Evolutionary conservation across 2,329 filamentous ascomycete genomes (phyloP).

Genomic region (Hypoxylon sp.): DNA sequence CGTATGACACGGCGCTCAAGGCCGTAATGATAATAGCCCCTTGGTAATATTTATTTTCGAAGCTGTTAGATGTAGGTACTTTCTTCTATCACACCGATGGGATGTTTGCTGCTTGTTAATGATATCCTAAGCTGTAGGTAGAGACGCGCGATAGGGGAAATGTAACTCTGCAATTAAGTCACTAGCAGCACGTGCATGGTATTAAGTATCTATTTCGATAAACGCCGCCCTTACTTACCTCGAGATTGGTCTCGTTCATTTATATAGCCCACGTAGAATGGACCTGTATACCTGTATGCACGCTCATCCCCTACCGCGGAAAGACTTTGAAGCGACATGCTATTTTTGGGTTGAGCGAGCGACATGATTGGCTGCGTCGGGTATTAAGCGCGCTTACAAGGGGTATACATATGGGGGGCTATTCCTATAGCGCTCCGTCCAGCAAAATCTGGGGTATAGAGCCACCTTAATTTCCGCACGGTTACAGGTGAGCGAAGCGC

Average conservation of each 20-base stretch:
- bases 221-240: neutral
- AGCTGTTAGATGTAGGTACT: neutral
- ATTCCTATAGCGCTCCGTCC: neutral
- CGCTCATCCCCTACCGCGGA: neutral
- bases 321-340: neutral
- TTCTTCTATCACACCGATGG: neutral
- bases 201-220: neutral
- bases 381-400: constrained; percentile 31
- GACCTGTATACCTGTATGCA: constrained; percentile 6
- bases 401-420: neutral
- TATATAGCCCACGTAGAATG: constrained; percentile 8
- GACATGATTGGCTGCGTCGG: constrained; percentile 20
- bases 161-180: neutral
- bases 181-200: neutral
- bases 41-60: neutral
- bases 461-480: constrained; percentile 7
- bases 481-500: constrained; percentile 14
- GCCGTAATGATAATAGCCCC: neutral
- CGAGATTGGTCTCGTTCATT: constrained; percentile 12
- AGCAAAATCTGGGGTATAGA: constrained; percentile 24
- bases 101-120: constrained; percentile 1
- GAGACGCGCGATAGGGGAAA: neutral
- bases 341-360: neutral
- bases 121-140: constrained; percentile 12
- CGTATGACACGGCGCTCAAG: neutral